Evolutionary conservation across 2,329 filamentous ascomycete species (phyloP).

Genomic region (Clarireedia hainanense): DNA sequence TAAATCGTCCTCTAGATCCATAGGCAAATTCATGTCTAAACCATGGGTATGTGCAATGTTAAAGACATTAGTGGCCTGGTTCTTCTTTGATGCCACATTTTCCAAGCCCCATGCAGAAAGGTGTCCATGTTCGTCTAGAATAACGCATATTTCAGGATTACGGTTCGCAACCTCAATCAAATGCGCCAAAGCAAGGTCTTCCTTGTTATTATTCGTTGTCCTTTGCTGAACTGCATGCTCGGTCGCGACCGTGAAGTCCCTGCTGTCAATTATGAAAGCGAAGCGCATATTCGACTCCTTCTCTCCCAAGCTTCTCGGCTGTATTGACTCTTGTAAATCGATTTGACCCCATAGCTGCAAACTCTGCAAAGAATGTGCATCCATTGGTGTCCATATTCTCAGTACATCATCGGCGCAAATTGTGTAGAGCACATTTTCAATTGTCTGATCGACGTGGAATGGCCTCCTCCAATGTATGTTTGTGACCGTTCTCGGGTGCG

Average conservation of each 20-base stretch:
- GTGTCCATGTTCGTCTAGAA: constrained; percentile 73
- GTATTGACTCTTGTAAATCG: constrained; percentile 65
- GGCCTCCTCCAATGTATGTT: constrained; percentile 79
- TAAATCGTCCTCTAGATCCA: constrained; percentile 12
- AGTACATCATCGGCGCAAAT: constrained; percentile 74
- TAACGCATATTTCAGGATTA: constrained; percentile 78
- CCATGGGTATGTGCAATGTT: constrained; percentile 74
- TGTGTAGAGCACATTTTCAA: constrained; percentile 85
- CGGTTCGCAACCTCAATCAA: constrained; percentile 79
- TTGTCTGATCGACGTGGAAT: constrained; percentile 65
- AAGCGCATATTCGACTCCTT: constrained; percentile 42
- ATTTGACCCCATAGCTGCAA: constrained; percentile 76
- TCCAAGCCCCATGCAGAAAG: constrained; percentile 93
- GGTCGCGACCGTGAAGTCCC: constrained; percentile 70
- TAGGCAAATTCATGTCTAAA: constrained; percentile 36
- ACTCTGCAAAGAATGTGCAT: constrained; percentile 61
- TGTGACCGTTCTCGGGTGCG: constrained; percentile 76
- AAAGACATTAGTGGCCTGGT: constrained; percentile 64
- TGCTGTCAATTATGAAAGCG: constrained; percentile 75
- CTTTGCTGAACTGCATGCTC: constrained; percentile 63
- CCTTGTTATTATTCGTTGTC: constrained; percentile 41
- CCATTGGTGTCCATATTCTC: constrained; percentile 74
- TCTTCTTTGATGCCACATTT: constrained; percentile 66
- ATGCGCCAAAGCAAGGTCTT: constrained; percentile 70
- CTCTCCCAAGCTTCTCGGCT: constrained; percentile 27